Base-by-base conservation (phyloP, 2,329 filamentous ascomycete species). In the Xylaria sp. region DNA sequence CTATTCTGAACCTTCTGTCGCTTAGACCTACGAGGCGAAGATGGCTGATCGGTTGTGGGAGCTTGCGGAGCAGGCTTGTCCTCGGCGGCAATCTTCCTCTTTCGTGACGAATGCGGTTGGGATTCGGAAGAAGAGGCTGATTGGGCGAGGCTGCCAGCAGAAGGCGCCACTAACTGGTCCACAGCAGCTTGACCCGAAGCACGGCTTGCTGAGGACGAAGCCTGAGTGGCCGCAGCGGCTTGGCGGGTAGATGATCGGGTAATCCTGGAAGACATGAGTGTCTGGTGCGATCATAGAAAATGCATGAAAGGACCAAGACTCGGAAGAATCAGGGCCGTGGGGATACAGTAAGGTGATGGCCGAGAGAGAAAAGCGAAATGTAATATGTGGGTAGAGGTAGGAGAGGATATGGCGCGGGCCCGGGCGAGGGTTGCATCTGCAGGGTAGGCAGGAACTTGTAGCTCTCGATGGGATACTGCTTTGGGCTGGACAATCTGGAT, bases 251-350 rank as follows among this genome's bases (percentile, higher is more conserved):
- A 90, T 75, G 94, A 95, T 84, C 94, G 92, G 84, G 94, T 97
- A 75, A 95, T 89, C 92, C 94, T 97, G 87, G 89, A 83, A 87
- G 92, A 92, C 93, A 97, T 97, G 89, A 94, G 92, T 89, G 74
- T 70, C 70, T 75, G 68, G 62, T 71, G 70, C 65, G 46, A 61
- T 61, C 63, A 64, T 52, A 55, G 51, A 33, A 58, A 54, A 65
- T 67, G 47, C 38, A 67, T 62, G 55, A 63, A 57, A 67, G 17
- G 58, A 47, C 38, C 35, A 57, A 60, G 58, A 60, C 57, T 59
- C 57, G 52, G 21, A 46, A 58, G 19, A 51, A 66, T 56, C 67
- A 52, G 63, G 61, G 54, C 57, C 45, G 42, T 49, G 43, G 31
- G 56, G 52, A 47, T 63, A 53, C 65, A 63, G 45, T 52, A 67